Evolutionary conservation across 495 filamentous ascomycete genomes (phyloP).

Genomic region (Talaromyces nanjingensis): DNA sequence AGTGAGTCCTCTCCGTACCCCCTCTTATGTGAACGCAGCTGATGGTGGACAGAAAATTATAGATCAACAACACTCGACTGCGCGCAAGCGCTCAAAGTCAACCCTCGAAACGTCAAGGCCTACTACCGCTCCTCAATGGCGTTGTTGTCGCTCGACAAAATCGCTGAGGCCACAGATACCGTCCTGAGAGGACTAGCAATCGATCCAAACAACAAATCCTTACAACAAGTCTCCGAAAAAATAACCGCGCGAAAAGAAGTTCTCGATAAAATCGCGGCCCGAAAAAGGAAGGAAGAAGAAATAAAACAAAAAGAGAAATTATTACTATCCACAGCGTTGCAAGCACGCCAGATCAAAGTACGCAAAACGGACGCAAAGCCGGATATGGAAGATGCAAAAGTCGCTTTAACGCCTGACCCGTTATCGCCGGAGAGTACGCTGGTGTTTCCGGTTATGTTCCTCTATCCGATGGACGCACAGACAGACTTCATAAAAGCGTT

Average conservation of each 20-base stretch:
- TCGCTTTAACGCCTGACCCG: conserved; percentile 64
- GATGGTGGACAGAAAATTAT: conserved; percentile 60
- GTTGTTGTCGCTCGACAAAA: conserved; percentile 62
- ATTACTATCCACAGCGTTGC: conserved; percentile 63
- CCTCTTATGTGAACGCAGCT: background rate
- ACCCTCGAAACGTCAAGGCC: conserved; percentile 76
- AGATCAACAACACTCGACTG: conserved; percentile 77
- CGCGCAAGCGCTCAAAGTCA: conserved; percentile 68
- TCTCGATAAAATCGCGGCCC: conserved; percentile 41
- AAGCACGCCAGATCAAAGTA: conserved; percentile 61
- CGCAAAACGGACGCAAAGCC: conserved; percentile 64
- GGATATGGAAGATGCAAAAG: conserved; percentile 71
- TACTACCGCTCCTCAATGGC: conserved; percentile 77
- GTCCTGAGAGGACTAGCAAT: conserved; percentile 61
- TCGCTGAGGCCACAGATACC: conserved; percentile 70
- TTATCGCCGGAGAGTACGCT: conserved; percentile 63
- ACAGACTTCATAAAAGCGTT: conserved; percentile 87
- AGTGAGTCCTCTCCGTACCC: conserved; percentile 33
- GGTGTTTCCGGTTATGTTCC: conserved; percentile 68
- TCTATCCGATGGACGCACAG: conserved; percentile 76
- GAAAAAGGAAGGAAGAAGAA: conserved; percentile 42
- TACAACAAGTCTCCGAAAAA: conserved; percentile 46
- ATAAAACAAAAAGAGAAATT: conserved; percentile 45
- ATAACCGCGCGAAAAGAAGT: conserved; percentile 40
- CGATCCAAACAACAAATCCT: conserved; percentile 55